A percentile compares a stretch with the other conserved stretches of the same genome.
Evolutionary conservation across 1,139 yeast species (phyloP).

Genomic region (Hyphopichia wangnamkhiaoensis): DNA sequence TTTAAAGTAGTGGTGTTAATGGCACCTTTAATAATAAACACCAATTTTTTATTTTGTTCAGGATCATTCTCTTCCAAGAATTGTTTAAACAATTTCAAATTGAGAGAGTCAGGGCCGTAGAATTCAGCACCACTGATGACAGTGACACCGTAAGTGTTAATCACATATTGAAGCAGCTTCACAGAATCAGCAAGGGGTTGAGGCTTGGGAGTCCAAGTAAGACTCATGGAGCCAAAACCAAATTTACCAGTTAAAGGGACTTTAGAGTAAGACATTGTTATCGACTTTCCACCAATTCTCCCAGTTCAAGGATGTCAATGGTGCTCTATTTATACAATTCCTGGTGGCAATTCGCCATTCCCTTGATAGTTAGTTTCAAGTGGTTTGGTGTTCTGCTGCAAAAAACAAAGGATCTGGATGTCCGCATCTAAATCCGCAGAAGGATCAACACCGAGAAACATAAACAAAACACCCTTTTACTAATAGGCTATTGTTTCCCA

Average conservation of each 20-base stretch:
- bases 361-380: no score
- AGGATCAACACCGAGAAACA: no score
- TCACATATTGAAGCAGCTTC: slow-evolving; percentile 42
- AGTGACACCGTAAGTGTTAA: slow-evolving; percentile 41
- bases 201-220: slow-evolving; percentile 54
- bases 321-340: no score
- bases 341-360: no score
- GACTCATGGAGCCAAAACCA: slow-evolving; percentile 67
- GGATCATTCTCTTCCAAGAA: slow-evolving; percentile 58
- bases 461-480: no score
- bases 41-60: slow-evolving; percentile 47
- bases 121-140: slow-evolving; percentile 79
- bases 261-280: no score
- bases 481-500: no score
- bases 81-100: slow-evolving; percentile 53
- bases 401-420: no score
- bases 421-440: no score
- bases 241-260: slow-evolving; percentile 26
- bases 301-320: no score
- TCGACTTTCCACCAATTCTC: no score
- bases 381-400: no score
- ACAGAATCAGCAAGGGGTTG: slow-evolving; percentile 48
- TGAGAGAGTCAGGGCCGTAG: slow-evolving; percentile 59
- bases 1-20: slow-evolving; percentile 27
- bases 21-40: slow-evolving; percentile 72